Evolutionary conservation across 2,329 filamentous ascomycete genomes (phyloP).

Genomic region (Beauveria asiatica): DNA sequence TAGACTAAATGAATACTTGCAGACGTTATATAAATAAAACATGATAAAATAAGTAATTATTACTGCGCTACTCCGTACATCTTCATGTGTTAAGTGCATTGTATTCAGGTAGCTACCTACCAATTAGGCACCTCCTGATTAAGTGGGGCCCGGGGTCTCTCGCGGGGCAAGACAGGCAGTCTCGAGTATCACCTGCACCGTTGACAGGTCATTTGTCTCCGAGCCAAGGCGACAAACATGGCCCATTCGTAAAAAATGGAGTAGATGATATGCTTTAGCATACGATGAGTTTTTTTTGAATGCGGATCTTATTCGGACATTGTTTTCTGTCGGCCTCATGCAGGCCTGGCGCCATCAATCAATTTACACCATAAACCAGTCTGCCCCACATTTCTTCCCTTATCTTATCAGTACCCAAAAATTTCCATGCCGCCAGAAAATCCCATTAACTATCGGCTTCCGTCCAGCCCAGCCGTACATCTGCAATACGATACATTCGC

Average conservation of each 20-base stretch:
- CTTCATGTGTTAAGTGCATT: too few relatives aligned
- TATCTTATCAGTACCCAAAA: conserved; percentile 12
- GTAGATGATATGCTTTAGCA: not conserved
- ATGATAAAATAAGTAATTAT: too few relatives aligned
- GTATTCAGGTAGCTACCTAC: too few relatives aligned
- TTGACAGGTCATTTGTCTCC: not conserved
- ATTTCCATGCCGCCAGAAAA: conserved; percentile 8
- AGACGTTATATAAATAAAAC: too few relatives aligned
- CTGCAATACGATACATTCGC: not conserved
- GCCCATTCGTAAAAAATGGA: not conserved
- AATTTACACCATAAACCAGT: too few relatives aligned
- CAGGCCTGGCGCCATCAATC: not conserved
- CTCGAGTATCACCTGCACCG: not conserved
- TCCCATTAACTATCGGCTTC: not conserved
- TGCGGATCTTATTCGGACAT: not conserved
- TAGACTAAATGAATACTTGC: too few relatives aligned
- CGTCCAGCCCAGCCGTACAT: too few relatives aligned
- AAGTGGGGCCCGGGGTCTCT: not conserved
- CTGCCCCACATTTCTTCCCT: not conserved
- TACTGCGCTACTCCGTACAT: too few relatives aligned
- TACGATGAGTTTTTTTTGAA: not conserved
- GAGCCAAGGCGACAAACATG: not conserved
- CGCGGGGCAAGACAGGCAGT: not conserved
- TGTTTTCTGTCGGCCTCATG: too few relatives aligned
- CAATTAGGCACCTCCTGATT: too few relatives aligned